Evolutionary conservation across 2,329 filamentous ascomycete genomes (phyloP).

Genomic region (Botrytis byssoidea): DNA sequence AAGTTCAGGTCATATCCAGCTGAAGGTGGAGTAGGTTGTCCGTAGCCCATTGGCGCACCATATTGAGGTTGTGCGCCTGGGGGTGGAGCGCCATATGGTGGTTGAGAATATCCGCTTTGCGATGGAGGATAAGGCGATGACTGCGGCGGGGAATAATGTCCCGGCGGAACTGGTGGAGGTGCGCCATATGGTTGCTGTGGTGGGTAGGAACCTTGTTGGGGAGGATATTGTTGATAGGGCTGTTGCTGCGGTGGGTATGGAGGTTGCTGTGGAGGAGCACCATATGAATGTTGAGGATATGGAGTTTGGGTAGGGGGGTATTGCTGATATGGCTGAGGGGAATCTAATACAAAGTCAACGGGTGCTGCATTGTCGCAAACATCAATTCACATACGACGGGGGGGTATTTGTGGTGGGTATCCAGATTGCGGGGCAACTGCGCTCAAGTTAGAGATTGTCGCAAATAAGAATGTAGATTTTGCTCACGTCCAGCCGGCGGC

Average conservation of each 20-base stretch:
- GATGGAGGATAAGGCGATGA: slow-evolving; percentile 46
- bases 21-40: slow-evolving; percentile 62
- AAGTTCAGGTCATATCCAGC: slow-evolving; percentile 65
- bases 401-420: slow-evolving; percentile 21
- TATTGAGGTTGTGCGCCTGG: slow-evolving; percentile 35
- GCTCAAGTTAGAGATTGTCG: slow-evolving; percentile 22
- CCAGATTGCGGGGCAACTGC: slow-evolving; percentile 21
- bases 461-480: slow-evolving; percentile 16
- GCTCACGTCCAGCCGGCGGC: slow-evolving; percentile 26
- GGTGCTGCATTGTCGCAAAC: neutral
- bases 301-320: slow-evolving; percentile 27
- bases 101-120: slow-evolving; percentile 20
- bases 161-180: slow-evolving; percentile 28
- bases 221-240: slow-evolving; percentile 18
- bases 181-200: slow-evolving; percentile 48
- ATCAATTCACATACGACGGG: slow-evolving; percentile 7
- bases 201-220: slow-evolving; percentile 36
- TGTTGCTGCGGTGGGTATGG: slow-evolving; percentile 25
- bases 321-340: slow-evolving; percentile 23
- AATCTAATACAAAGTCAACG: slow-evolving; percentile 10
- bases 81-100: slow-evolving; percentile 32
- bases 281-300: slow-evolving; percentile 29
- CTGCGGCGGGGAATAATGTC: slow-evolving; percentile 39
- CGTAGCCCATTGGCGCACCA: slow-evolving; percentile 1
- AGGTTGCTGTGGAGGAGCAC: slow-evolving; percentile 34